phyloP scores from a whole-genome alignment of 768 basidiomycete genomes.

The Dentipellis sp. region DNA sequence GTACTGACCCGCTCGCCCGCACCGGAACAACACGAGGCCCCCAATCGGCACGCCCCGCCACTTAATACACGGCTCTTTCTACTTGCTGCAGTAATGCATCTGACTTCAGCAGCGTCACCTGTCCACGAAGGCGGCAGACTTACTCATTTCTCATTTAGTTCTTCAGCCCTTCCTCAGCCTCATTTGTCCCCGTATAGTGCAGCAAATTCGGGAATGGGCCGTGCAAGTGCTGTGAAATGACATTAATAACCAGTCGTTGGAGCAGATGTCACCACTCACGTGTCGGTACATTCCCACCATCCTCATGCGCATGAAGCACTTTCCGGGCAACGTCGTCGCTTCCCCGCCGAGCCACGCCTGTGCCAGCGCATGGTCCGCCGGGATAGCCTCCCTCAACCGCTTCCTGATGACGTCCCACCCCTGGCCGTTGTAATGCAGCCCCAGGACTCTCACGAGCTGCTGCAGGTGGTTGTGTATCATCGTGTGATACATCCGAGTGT shows the following conservation, averaged over 20 bases:
- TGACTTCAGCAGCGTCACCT: too few relatives aligned
- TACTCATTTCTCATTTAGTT: not conserved
- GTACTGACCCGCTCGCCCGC: too few relatives aligned
- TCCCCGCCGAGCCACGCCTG: conserved; percentile 42
- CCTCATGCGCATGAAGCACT: conserved; percentile 51
- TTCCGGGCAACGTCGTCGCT: conserved; percentile 38
- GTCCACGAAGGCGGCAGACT: too few relatives aligned
- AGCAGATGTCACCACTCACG: conserved; percentile 26
- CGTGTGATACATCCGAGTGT: conserved; percentile 49
- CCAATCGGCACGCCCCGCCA: too few relatives aligned
- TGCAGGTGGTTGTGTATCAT: conserved; percentile 53
- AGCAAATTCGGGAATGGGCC: conserved; percentile 48
- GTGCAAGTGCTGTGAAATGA: conserved; percentile 36
- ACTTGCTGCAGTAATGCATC: too few relatives aligned
- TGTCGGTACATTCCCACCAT: conserved; percentile 47
- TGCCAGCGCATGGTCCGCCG: conserved; percentile 36
- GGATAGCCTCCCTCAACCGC: conserved; percentile 35
- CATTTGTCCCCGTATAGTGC: conserved; percentile 32
- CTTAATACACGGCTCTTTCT: too few relatives aligned
- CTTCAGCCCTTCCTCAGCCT: not conserved
- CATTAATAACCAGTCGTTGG: not conserved
- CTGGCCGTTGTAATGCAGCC: conserved; percentile 44
- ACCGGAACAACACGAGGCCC: too few relatives aligned
- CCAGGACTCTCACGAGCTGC: conserved; percentile 48
- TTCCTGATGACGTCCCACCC: conserved; percentile 42